phyloP scores from a whole-genome alignment of 768 basidiomycete genomes.

The Panaeolus cyanescens region DNA sequence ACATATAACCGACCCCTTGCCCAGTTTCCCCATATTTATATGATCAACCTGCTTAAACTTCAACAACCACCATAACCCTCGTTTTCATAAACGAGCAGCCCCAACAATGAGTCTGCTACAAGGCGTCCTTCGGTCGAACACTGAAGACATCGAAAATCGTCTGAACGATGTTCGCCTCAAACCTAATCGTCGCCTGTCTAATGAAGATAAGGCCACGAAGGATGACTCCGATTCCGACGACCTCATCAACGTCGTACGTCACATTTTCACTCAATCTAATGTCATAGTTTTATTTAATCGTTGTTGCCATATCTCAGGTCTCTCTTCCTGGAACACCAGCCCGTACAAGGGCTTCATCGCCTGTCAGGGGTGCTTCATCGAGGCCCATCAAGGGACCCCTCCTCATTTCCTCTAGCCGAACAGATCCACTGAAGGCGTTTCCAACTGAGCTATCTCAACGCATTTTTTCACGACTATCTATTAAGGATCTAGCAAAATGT shows the following conservation, averaged over 20 bases:
- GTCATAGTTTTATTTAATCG: background rate
- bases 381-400: slow-evolving; percentile 52
- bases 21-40: slow-evolving; percentile 4
- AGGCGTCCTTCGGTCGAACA: slow-evolving; percentile 63
- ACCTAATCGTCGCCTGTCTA: slow-evolving; percentile 17
- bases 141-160: slow-evolving; percentile 38
- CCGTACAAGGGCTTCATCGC: slow-evolving; percentile 63
- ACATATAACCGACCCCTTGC: background rate
- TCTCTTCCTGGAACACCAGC: slow-evolving; percentile 71
- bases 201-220: slow-evolving; percentile 42
- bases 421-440: slow-evolving; percentile 69
- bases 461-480: slow-evolving; percentile 65
- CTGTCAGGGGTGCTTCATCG: slow-evolving; percentile 48
- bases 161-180: slow-evolving; percentile 30
- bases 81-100: slow-evolving; percentile 5
- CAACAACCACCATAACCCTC: background rate
- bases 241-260: slow-evolving; percentile 69
- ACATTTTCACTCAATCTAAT: background rate
- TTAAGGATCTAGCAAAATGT: slow-evolving; percentile 73
- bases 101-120: slow-evolving; percentile 66
- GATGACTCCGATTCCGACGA: slow-evolving; percentile 66
- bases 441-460: slow-evolving; percentile 83
- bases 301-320: slow-evolving; percentile 39
- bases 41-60: background rate
- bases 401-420: slow-evolving; percentile 37